Percentiles rank a stretch among this genome's conserved stretches.
Evolutionary conservation across 148 eudicot species (phyloP).

Genomic region (Beta vulgaris): DNA sequence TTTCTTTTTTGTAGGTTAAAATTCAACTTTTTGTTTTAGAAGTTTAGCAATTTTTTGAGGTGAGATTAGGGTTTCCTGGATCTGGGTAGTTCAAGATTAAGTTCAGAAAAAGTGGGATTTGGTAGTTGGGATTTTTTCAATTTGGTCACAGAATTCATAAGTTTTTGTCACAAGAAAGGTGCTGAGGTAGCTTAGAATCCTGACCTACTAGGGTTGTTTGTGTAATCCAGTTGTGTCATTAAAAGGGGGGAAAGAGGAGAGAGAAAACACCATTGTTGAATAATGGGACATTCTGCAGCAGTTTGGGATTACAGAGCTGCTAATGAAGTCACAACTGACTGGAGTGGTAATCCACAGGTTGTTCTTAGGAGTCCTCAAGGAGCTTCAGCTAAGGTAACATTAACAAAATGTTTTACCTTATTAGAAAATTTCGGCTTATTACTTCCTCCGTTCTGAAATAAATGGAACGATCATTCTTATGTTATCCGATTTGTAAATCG

Average conservation of each 20-base stretch:
- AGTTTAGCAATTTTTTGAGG: background rate
- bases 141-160: constrained; percentile 31
- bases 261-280: constrained; percentile 3
- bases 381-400: constrained; percentile 67
- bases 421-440: too few relatives aligned
- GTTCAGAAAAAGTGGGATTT: background rate
- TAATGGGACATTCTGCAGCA: constrained; percentile 80
- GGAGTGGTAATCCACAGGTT: constrained; percentile 71
- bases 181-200: constrained; percentile 30
- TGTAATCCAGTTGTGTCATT: constrained; percentile 20
- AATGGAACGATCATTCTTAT: background rate
- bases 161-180: constrained; percentile 42
- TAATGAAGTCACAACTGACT: constrained; percentile 56
- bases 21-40: background rate
- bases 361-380: constrained; percentile 74
- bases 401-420: too few relatives aligned
- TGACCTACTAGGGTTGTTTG: constrained; percentile 14
- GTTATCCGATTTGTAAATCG: too few relatives aligned
- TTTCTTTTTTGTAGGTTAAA: constrained; percentile 25
- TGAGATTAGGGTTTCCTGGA: constrained; percentile 15
- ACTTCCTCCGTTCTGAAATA: too few relatives aligned
- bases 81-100: constrained; percentile 18
- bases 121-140: constrained; percentile 27
- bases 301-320: constrained; percentile 66
- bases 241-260: constrained; percentile 13